A percentile compares a stretch with the other conserved stretches of the same genome.
These are phyloP conservation scores for Gracilaria gracilis DNA, from an alignment of 23 red algal species.

Conservation along the genomic window DNA sequence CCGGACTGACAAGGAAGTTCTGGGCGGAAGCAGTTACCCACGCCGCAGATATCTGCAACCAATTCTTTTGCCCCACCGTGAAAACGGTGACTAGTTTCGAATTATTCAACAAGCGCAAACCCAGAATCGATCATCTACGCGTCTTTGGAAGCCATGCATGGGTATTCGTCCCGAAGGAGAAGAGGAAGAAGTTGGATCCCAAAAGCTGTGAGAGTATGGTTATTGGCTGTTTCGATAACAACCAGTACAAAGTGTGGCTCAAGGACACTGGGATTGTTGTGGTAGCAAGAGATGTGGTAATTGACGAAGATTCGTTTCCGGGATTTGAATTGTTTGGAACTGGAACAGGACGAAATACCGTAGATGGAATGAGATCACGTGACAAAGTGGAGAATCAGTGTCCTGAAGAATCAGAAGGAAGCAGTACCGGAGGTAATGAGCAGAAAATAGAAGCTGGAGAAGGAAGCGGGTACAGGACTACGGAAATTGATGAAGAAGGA, in stretches of 20 bases:
- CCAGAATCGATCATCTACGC: neutral
- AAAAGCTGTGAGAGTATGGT: neutral
- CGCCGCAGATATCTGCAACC: neutral
- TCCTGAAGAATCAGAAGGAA: neutral
- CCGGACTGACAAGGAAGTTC: neutral
- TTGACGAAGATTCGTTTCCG: slow-evolving; percentile 31
- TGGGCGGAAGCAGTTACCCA: slow-evolving; percentile 30
- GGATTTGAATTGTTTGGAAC: neutral
- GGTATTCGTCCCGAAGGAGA: slow-evolving; percentile 14
- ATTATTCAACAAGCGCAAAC: slow-evolving; percentile 9
- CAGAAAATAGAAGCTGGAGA: neutral
- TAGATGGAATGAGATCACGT: neutral
- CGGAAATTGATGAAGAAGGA: neutral
- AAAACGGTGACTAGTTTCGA: slow-evolving; percentile 7
- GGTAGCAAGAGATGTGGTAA: slow-evolving; percentile 4
- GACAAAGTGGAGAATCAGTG: neutral
- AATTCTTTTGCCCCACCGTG: neutral
- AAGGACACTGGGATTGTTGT: neutral
- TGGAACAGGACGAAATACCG: neutral
- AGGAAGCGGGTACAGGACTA: neutral
- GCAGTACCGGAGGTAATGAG: neutral
- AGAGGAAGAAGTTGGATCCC: slow-evolving; percentile 5
- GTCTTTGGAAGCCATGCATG: slow-evolving; percentile 26
- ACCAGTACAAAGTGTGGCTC: slow-evolving; percentile 44
- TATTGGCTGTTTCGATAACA: slow-evolving; percentile 29